phyloP scores from a whole-genome alignment of 2,329 filamentous ascomycete genomes.

The Nannizzia gypsea region DNA sequence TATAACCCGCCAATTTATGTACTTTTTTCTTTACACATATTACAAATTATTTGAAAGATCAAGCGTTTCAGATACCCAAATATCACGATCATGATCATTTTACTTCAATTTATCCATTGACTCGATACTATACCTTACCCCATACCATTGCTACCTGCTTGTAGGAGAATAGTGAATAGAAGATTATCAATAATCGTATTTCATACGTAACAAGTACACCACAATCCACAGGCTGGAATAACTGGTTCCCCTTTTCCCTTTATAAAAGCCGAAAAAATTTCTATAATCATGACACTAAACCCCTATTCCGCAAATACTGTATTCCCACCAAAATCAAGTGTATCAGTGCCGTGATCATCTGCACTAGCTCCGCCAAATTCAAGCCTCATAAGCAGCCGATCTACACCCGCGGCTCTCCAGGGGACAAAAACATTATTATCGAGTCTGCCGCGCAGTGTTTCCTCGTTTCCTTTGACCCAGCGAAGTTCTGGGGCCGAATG shows the following conservation, averaged over 20 bases:
- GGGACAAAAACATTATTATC: constrained; percentile 48
- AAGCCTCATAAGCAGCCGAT: constrained; percentile 81
- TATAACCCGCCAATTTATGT: constrained; percentile 2
- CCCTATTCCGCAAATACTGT: constrained; percentile 2
- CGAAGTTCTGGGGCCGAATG: constrained; percentile 19
- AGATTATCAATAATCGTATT: no score
- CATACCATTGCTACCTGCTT: no score
- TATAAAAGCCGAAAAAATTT: background rate
- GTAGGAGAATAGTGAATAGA: background rate
- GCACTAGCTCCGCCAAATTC: constrained; percentile 42
- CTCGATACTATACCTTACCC: constrained; percentile 1
- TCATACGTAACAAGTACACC: no score
- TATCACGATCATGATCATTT: background rate
- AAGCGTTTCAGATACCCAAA: constrained; percentile 5
- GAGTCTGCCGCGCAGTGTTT: constrained; percentile 21
- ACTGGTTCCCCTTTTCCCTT: background rate
- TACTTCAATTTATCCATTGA: background rate
- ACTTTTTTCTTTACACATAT: background rate
- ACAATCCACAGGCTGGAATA: background rate
- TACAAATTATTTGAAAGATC: background rate
- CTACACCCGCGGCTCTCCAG: constrained; percentile 63
- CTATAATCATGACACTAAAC: background rate
- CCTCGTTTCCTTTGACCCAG: constrained; percentile 19
- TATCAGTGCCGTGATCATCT: constrained; percentile 1
- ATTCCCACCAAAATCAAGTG: constrained; percentile 1